Percentiles rank a stretch among this genome's conserved stretches.
Conservation (phyloP, 768 basidiomycete species). For the Suillus subluteus region DNA sequence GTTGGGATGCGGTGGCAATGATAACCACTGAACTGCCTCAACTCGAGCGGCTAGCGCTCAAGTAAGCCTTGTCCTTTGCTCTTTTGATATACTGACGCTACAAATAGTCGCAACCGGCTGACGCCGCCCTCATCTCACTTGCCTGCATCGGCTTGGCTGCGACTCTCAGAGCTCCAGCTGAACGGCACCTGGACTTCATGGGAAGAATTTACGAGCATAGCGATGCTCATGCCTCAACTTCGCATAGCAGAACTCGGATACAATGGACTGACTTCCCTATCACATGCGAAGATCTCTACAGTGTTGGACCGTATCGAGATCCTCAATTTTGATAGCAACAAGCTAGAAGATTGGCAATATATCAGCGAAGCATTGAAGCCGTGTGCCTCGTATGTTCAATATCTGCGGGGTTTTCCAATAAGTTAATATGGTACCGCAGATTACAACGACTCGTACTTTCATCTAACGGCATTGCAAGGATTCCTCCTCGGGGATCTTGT, state of each 20-base stretch:
- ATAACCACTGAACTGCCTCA: constrained; percentile 65
- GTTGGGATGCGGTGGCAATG: constrained; percentile 68
- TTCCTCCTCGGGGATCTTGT: constrained; percentile 38
- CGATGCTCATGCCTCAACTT: constrained; percentile 56
- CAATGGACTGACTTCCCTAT: constrained; percentile 54
- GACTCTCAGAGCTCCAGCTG: constrained; percentile 68
- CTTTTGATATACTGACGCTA: constrained; percentile 20
- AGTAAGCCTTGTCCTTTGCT: constrained; percentile 57
- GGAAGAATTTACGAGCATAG: constrained; percentile 61
- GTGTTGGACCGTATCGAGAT: constrained; percentile 40
- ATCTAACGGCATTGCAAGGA: constrained; percentile 57
- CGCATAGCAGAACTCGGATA: constrained; percentile 69
- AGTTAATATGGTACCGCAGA: constrained; percentile 33
- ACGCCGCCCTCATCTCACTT: constrained; percentile 37
- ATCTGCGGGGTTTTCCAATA: neutral
- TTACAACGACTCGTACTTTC: constrained; percentile 68
- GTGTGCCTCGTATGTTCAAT: constrained; percentile 47
- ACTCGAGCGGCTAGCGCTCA: constrained; percentile 72
- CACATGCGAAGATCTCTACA: constrained; percentile 13
- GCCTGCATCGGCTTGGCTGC: constrained; percentile 48
- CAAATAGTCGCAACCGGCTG: constrained; percentile 69
- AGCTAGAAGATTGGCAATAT: constrained; percentile 57
- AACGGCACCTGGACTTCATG: constrained; percentile 76
- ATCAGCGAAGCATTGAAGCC: constrained; percentile 47
- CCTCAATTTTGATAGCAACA: constrained; percentile 76